Percentiles rank a stretch among this genome's conserved stretches.
These are phyloP conservation scores for Trapa bicornis DNA, from an alignment of 345 rosid species.

Conservation along the genomic window DNA sequence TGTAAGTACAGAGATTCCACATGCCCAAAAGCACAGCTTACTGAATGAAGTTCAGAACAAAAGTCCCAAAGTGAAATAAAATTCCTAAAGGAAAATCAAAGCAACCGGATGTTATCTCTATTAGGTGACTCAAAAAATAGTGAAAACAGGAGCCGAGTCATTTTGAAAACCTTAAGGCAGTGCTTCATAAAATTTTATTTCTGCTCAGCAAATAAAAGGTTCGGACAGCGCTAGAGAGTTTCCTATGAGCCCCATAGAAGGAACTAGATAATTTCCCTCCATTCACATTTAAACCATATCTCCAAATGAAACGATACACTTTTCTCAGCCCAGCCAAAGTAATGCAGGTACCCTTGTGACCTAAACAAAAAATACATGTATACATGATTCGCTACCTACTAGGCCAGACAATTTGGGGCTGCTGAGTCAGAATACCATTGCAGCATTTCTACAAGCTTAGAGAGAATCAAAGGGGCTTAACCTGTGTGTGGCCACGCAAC, in stretches of 20 bases:
- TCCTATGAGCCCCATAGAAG: not conserved
- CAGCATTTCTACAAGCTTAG: not conserved
- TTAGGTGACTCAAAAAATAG: not conserved
- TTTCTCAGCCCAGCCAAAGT: not conserved
- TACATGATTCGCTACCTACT: no score
- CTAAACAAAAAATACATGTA: no score
- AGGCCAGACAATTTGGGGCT: not conserved
- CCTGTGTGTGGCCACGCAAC: conserved; percentile 80
- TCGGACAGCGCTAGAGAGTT: no score
- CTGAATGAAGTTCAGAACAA: not conserved
- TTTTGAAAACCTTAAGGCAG: not conserved
- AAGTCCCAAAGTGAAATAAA: not conserved
- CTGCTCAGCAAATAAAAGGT: not conserved
- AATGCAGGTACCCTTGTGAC: not conserved
- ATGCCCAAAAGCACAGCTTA: not conserved
- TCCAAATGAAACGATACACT: not conserved
- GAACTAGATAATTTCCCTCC: not conserved
- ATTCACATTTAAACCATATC: not conserved
- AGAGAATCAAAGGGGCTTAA: conserved; percentile 8
- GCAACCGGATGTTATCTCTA: not conserved
- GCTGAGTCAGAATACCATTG: not conserved
- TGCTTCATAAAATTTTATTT: not conserved
- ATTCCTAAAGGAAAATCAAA: not conserved
- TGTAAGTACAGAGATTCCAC: not conserved
- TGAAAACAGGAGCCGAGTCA: not conserved